Conservation (phyloP, 2,329 filamentous ascomycete species). For the Exophiala dermatitidis region DNA sequence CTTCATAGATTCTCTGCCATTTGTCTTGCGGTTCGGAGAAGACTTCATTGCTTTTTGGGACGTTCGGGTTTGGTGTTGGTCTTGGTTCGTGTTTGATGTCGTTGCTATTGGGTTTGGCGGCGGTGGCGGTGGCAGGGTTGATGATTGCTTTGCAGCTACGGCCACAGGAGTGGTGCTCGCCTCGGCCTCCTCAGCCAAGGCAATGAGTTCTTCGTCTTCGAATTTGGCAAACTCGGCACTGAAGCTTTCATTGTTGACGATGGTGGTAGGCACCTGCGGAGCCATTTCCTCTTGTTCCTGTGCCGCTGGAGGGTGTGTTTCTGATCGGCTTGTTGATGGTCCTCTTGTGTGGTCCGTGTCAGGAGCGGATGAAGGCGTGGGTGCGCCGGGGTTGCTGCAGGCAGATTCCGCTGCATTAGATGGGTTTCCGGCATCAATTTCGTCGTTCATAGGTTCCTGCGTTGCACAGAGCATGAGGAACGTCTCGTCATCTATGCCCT, state of each 20-base stretch:
- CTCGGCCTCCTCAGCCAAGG: conserved; percentile 13
- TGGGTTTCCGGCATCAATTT: not conserved
- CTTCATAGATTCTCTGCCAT: too few species aligned
- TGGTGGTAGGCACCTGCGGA: not conserved
- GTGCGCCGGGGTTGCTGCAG: not conserved
- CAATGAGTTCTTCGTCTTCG: conserved; percentile 18
- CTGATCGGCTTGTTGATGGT: not conserved
- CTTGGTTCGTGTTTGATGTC: not conserved
- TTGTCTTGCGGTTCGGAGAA: not conserved
- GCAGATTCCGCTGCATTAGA: too few species aligned
- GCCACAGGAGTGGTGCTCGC: not conserved
- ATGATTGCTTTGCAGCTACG: not conserved
- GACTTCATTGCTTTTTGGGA: too few species aligned
- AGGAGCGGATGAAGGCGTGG: not conserved
- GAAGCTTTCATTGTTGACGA: conserved; percentile 15
- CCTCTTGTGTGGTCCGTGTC: not conserved
- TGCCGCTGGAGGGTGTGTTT: not conserved
- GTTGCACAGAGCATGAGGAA: conserved; percentile 15
- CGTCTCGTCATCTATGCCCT: conserved; percentile 18
- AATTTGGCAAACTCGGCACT: conserved; percentile 18
- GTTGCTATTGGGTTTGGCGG: not conserved
- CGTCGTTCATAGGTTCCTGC: conserved; percentile 3
- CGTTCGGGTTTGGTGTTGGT: too few species aligned
- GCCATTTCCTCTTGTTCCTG: not conserved
- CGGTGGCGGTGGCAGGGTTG: not conserved